These are phyloP conservation scores for Saccharomyces hybrid DNA, from an alignment of 1,139 yeast genomes.

Conservation along the genomic window DNA sequence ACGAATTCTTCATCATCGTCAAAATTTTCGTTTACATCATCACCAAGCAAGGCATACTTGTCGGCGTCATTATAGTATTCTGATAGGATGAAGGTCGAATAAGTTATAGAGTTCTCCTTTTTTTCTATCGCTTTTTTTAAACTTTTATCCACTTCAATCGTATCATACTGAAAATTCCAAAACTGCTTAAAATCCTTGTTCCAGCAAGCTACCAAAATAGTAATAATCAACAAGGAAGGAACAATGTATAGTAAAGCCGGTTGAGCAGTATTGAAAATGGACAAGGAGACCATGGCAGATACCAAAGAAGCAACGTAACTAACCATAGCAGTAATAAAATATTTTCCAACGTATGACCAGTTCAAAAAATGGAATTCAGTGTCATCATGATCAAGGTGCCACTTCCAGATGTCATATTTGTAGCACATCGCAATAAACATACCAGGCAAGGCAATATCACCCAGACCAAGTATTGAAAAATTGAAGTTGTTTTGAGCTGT, in stretches of 20 bases:
- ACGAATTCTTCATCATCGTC: slow-evolving; percentile 11
- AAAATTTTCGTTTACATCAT: not conserved
- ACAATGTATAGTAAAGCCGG: slow-evolving; percentile 62
- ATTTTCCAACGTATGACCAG: slow-evolving; percentile 18
- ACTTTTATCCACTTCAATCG: slow-evolving; percentile 11
- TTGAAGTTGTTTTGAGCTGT: slow-evolving; percentile 13
- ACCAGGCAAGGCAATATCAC: slow-evolving; percentile 39
- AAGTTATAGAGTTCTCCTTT: slow-evolving; percentile 5
- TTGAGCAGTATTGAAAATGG: slow-evolving; percentile 43
- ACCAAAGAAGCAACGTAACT: slow-evolving; percentile 41
- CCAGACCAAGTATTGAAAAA: slow-evolving; percentile 36
- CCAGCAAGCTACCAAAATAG: slow-evolving; percentile 29
- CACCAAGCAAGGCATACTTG: slow-evolving; percentile 5
- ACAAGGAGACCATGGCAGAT: slow-evolving; percentile 38
- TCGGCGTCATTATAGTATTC: slow-evolving; percentile 19
- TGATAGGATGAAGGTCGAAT: slow-evolving; percentile 10
- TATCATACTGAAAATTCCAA: slow-evolving; percentile 33
- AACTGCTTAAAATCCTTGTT: slow-evolving; percentile 39
- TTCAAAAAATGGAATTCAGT: slow-evolving; percentile 21
- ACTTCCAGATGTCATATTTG: slow-evolving; percentile 25
- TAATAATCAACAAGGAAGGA: slow-evolving; percentile 41
- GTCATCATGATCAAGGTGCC: slow-evolving; percentile 18
- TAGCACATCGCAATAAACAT: slow-evolving; percentile 21
- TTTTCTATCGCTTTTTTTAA: slow-evolving; percentile 1
- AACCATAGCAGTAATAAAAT: slow-evolving; percentile 14